Evolutionary conservation across 805 yeast genomes (phyloP), one percentile per base, ranked within the genome.

Genomic region (Grigorovia jiainica): DNA sequence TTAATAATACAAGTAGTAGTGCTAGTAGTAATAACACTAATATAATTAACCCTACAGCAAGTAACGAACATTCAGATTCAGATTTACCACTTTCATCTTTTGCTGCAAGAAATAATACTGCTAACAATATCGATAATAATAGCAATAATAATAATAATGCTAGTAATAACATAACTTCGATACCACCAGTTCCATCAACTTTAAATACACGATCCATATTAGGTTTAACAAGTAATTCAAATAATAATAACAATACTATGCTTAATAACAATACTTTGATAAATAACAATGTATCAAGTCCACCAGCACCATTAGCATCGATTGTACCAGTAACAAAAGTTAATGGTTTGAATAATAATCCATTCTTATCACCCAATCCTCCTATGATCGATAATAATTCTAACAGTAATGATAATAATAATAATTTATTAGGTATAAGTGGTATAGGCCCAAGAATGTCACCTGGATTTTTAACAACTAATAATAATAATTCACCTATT

Each of bases 51-150:
- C 6, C 32, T 21, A 24, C 8, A 17, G 29, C 15, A 17, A 17
- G 29, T 10, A 17, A n/a, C 24, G 27, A 15, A 10, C 16, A 18
- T 9, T 17, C 19, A 10, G 48, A 46, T n/a, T 42, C 45, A n/a
- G 46, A 46, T 40, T 30, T 36, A 21, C 49, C 49, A 19, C 40
- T 46, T 25, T 39, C 49, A 13, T 30, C 21, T 13, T 39, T 33
- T 18, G 27, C 20, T 10, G 20, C 38, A 25, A 34, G 33, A 30
- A 20, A 30, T 15, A 18, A 25, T 5, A 29, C 33, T 10, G 20
- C 18, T 13, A 29, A n/a, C 6, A 5, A n/a, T n/a, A n/a, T n/a
- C n/a, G n/a, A 13, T 13, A 36, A 36, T 15, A 17, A 27, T 15
- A 27, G 31, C 15, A 27, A 27, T 27, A 27, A 27, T 27, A 27